Conservation (phyloP, 306 rosid species). For the Sechiopsis laciniata region DNA sequence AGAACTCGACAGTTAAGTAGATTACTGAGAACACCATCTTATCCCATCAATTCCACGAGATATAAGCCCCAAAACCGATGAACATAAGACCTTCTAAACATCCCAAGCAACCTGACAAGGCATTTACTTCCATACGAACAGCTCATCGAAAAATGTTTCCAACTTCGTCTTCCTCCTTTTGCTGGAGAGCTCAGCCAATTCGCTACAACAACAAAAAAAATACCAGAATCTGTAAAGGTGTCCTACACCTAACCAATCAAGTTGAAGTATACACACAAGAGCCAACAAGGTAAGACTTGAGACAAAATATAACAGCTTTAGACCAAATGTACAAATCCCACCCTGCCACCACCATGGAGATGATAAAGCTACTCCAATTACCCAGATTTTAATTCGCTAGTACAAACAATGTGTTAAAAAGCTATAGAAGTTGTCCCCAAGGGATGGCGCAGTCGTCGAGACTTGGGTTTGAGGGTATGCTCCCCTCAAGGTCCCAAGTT, state of each 20-base stretch:
- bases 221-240: constrained; percentile 1
- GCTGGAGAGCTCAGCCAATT: constrained; percentile 48
- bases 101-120: constrained; percentile 64
- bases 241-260: not conserved
- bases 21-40: constrained; percentile 39
- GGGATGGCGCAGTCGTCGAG: too few species aligned
- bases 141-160: constrained; percentile 39
- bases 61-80: constrained; percentile 38
- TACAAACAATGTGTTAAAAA: not conserved
- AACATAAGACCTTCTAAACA: constrained; percentile 46
- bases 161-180: constrained; percentile 32
- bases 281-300: not conserved
- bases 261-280: too few species aligned
- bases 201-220: constrained; percentile 31
- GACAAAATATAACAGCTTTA: not conserved
- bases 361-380: not conserved
- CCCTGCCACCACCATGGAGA: not conserved
- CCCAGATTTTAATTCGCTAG: not conserved
- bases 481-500: too few species aligned
- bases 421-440: too few species aligned
- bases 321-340: not conserved
- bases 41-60: constrained; percentile 42
- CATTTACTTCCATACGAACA: constrained; percentile 42
- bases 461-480: too few species aligned
- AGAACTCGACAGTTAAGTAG: constrained; percentile 25